Conservation (phyloP, 495 filamentous ascomycete species). For the Viridothelium virens region DNA sequence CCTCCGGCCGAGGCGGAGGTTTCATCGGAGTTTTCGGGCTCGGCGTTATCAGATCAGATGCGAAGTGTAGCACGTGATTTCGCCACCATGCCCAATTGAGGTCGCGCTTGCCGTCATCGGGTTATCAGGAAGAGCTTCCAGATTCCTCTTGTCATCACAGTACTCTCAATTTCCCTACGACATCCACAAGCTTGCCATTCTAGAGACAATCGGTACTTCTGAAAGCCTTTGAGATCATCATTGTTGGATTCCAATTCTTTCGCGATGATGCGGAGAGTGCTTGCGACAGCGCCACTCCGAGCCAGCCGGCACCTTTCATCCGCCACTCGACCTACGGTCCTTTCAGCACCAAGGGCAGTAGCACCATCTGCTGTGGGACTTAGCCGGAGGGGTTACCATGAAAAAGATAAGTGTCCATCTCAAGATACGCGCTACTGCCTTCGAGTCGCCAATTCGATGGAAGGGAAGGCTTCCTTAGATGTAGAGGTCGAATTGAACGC, state of each 20-base stretch:
- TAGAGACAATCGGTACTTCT: background rate
- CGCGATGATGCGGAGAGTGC: constrained; percentile 49
- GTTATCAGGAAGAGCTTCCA: background rate
- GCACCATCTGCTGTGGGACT: constrained; percentile 26
- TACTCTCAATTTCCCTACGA: background rate
- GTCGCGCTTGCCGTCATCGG: constrained; percentile 6
- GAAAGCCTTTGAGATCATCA: background rate
- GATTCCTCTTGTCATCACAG: background rate
- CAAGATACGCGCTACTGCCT: background rate
- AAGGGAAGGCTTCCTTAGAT: background rate
- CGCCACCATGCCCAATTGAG: constrained; percentile 13
- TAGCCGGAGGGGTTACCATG: constrained; percentile 49
- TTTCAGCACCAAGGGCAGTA: constrained; percentile 34
- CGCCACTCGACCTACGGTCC: constrained; percentile 40
- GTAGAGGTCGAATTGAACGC: background rate
- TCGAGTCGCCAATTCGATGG: background rate
- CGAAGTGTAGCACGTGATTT: constrained; percentile 9
- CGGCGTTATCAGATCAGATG: constrained; percentile 10
- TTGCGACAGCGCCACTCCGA: constrained; percentile 43
- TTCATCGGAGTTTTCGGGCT: background rate
- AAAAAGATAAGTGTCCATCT: constrained; percentile 50
- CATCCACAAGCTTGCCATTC: constrained; percentile 9
- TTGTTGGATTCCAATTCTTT: background rate
- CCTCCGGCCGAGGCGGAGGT: background rate
- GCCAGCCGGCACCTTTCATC: constrained; percentile 42